These are phyloP conservation scores for Extremus antarcticus DNA, from an alignment of 495 filamentous ascomycete species.

Conservation along the genomic window DNA sequence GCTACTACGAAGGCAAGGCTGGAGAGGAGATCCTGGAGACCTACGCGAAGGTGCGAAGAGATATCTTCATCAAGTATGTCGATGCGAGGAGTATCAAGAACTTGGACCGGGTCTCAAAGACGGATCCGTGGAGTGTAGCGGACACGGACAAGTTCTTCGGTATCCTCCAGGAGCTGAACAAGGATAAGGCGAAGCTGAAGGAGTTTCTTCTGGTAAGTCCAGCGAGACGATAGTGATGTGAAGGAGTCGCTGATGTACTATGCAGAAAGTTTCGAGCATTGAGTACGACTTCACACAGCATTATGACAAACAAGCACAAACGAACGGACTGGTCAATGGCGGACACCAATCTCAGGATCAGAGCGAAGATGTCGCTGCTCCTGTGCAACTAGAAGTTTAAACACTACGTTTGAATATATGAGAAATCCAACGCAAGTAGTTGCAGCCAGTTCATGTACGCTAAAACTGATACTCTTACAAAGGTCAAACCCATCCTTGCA, in stretches of 20 bases:
- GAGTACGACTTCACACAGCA: conserved; percentile 13
- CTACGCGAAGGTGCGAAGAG: conserved; percentile 16
- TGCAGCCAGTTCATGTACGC: no score
- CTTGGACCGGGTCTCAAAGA: conserved; percentile 10
- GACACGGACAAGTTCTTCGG: conserved; percentile 16
- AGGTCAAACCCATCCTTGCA: no score
- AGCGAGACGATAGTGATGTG: not conserved
- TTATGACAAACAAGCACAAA: not conserved
- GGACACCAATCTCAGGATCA: not conserved
- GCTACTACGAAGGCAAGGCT: conserved; percentile 7
- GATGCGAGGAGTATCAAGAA: conserved; percentile 17
- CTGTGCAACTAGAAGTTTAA: not conserved
- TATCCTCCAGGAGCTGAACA: conserved; percentile 14
- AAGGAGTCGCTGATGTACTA: not conserved
- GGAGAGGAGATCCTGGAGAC: conserved; percentile 16
- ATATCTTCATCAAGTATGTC: conserved; percentile 21
- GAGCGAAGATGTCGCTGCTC: not conserved
- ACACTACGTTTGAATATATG: not conserved
- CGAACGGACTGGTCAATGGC: not conserved
- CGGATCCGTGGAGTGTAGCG: conserved; percentile 15
- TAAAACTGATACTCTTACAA: no score
- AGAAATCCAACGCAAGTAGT: not conserved
- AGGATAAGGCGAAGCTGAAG: conserved; percentile 11
- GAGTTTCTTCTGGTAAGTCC: conserved; percentile 11
- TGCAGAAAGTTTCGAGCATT: conserved; percentile 3